Base-by-base conservation (phyloP, 1,139 yeast species). In the Arxiozyma telluris region DNA sequence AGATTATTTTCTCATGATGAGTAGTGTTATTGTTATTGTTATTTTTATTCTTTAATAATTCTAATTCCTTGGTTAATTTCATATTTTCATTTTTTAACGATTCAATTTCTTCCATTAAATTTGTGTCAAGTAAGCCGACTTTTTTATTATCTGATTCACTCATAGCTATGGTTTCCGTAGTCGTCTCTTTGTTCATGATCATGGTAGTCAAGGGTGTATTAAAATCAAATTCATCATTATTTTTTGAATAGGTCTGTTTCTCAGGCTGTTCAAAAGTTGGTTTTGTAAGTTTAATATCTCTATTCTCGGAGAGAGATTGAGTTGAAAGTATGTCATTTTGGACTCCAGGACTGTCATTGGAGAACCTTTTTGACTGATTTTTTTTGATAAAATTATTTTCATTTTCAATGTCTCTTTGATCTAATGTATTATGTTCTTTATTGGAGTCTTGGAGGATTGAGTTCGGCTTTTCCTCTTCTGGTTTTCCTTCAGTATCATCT, bases 1-100 rank as follows among this genome's bases (percentile, higher is more conserved):
- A 8, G 22, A 15, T 41, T 23, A 4, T 44, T 20, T 12, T n/a
- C 7, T 51, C 30, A 18, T 20, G 25, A 12, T 8, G 15, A 20
- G 5, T n/a, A 25, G 4, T 27, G 11, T 27, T 27, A 8, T 27
- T 8, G 2, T 27, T 27, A 8, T 27, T 27, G 8, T 30, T 22
- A 5, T 23, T n/a, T 20, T 39, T 11, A 7, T 22, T 41, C 22
- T 18, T 30, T 41, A 44, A 25, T n/a, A n/a, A 21, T 7, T 27
- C 20, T 9, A 51, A 6, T 23, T 52, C 50, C 6, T 44, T 8
- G n/a, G 27, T 51, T 38, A 51, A 41, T 11, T 41, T 27, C 11
- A 25, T 23, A 38, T 51, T 51, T 23, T 51, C 53, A 34, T 51
- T 27, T 34, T 34, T 43, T 17, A 49, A 30, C 9, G 23, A n/a